Percentiles rank a stretch among this genome's conserved stretches.
Evolutionary conservation across 345 rosid genomes (phyloP).

Genomic region (Kernera saxatilis): DNA sequence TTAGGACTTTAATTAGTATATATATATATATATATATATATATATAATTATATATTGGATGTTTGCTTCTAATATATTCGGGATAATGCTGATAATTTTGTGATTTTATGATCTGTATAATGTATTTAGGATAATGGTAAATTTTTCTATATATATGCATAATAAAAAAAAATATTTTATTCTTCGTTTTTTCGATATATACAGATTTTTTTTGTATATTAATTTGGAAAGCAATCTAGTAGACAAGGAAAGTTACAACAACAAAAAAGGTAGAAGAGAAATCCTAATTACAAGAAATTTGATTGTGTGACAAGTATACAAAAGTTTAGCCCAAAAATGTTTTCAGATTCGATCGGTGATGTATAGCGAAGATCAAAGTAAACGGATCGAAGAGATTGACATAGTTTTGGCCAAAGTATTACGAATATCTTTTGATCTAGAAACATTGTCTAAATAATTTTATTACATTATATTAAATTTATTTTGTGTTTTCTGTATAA

Average conservation of each 20-base stretch:
- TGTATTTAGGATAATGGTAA: constrained; percentile 3
- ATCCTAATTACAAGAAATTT: neutral
- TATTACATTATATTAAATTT: too few relatives aligned
- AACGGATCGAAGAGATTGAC: neutral
- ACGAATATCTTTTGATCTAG: neutral
- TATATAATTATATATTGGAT: neutral
- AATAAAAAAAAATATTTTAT: neutral
- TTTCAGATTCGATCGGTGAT: neutral
- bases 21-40: neutral
- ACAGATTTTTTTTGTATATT: neutral
- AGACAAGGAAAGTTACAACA: neutral
- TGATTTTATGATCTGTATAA: constrained; percentile 3
- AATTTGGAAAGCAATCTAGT: neutral
- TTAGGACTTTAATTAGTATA: constrained; percentile 45
- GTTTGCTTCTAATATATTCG: neutral
- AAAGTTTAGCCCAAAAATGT: neutral
- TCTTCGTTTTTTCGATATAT: neutral
- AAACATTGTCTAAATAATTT: neutral
- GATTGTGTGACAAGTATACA: neutral
- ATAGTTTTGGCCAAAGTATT: neutral
- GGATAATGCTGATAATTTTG: constrained; percentile 4
- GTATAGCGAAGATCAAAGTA: neutral
- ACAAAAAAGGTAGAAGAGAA: neutral
- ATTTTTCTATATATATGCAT: neutral
- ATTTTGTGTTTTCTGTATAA: too few relatives aligned